Evolutionary conservation across 2,329 filamentous ascomycete species (phyloP), one percentile per base, ranked within the genome.

Genomic region (Pseudogymnoascus sp.): DNA sequence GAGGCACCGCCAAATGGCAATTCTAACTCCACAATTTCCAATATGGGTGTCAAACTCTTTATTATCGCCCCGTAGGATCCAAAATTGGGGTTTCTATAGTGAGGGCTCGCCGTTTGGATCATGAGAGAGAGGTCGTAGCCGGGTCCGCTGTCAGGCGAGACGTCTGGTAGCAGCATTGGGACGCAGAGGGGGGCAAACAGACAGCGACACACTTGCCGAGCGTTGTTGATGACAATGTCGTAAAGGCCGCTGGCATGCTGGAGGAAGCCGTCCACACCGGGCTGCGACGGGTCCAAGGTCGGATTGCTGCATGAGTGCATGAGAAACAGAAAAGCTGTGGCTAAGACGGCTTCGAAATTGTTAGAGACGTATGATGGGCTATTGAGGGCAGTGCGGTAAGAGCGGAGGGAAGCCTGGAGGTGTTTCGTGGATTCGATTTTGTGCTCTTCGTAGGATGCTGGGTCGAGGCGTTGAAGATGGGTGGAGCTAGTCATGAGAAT

Each of bases 301-400:
- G 35, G 35, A 18, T 60, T 37, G 3, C 35, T 39, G 18, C 33
- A 15, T n/a, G 48, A 55, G 29, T 55, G 48, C 48, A 66, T 66
- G 37, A 62, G 62, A 12, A 67, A 60, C 10, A 66, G 39, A 15
- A 67, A 65, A 7, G 65, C 64, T 2, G 66, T 64, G 6, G 64
- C 64, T n/a, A 67, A 39, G 6, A 66, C 59, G 4, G 66, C 65
- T 12, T 66, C 62, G 31, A 62, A 64, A n/a, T 64, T 65, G 2
- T 61, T 45, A 4, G 40, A 42, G 42, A 60, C 37, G 10, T 59
- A 55, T 3, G 58, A 48, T 25, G 60, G 48, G 15, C 48, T 55
- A 15, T 18, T 60, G n/a, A 66, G 55, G n/a, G 59, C 60, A 3
- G 58, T 59, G 40, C 61, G 64, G 40, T 61, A 67, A 9, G 58